Conservation (phyloP, 495 filamentous ascomycete genomes). For the Neurospora pannonica region DNA sequence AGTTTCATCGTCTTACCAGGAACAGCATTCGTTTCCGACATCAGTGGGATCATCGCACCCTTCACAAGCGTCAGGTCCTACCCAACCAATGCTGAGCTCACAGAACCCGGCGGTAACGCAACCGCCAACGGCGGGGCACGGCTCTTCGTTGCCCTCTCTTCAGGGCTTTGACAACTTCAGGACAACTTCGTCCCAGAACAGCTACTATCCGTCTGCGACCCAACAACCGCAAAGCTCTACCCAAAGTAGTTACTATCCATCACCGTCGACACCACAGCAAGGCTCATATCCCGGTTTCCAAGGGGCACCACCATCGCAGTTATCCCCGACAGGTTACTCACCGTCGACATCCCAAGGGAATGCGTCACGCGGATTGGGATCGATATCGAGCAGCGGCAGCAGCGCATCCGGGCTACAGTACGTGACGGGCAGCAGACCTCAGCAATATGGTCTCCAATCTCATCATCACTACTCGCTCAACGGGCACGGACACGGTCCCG, state of each 20-base stretch:
- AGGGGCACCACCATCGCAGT: conserved; percentile 32
- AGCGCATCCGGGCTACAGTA: background rate
- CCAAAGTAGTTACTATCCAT: conserved; percentile 41
- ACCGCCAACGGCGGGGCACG: conserved; percentile 41
- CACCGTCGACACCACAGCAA: conserved; percentile 59
- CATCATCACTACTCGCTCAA: background rate
- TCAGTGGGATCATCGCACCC: conserved; percentile 23
- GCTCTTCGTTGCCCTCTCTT: background rate
- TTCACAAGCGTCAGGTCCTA: conserved; percentile 16
- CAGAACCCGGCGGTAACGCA: conserved; percentile 34
- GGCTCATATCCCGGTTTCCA: conserved; percentile 43
- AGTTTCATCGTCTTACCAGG: conserved; percentile 20
- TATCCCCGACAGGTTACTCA: conserved; percentile 9
- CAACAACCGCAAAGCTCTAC: conserved; percentile 27
- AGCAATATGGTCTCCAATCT: background rate
- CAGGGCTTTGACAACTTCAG: conserved; percentile 42
- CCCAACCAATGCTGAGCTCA: conserved; percentile 11
- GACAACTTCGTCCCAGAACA: conserved; percentile 25
- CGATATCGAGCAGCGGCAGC: conserved; percentile 35
- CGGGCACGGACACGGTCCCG: conserved; percentile 45
- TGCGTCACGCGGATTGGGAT: conserved; percentile 26
- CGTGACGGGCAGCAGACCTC: background rate
- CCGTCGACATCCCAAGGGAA: conserved; percentile 5
- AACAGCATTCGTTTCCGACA: conserved; percentile 23
- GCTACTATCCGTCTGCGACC: conserved; percentile 1